Percentiles rank a stretch among this genome's conserved stretches.
These are phyloP conservation scores for Hypoxylon lienhwacheense DNA, from an alignment of 495 filamentous ascomycete genomes.

Conservation along the genomic window DNA sequence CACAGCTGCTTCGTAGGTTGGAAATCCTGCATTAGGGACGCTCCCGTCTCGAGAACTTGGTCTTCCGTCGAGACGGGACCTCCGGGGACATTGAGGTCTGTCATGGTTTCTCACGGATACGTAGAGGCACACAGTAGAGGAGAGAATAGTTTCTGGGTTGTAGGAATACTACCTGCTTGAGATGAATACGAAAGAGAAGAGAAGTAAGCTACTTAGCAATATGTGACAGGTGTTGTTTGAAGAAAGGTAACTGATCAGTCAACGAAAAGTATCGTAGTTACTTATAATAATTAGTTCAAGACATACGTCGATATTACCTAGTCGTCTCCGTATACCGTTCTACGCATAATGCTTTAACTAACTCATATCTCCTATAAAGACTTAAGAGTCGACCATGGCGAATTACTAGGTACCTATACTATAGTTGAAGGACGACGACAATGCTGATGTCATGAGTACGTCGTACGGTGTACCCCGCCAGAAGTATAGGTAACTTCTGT, in stretches of 20 bases:
- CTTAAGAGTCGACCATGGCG: background rate
- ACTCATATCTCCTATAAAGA: slow-evolving; percentile 3
- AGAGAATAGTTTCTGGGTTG: background rate
- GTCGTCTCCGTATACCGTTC: background rate
- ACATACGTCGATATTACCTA: slow-evolving; percentile 16
- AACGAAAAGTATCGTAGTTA: background rate
- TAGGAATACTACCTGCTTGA: too few relatives aligned
- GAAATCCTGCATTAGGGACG: slow-evolving; percentile 55
- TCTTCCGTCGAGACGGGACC: slow-evolving; percentile 28
- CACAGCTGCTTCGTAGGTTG: slow-evolving; percentile 75
- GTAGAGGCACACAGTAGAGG: background rate
- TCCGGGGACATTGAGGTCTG: slow-evolving; percentile 25
- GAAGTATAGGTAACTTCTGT: too few relatives aligned
- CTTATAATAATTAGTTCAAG: background rate
- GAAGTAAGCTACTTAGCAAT: too few relatives aligned
- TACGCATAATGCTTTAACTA: slow-evolving; percentile 1
- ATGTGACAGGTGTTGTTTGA: too few relatives aligned
- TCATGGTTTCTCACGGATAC: background rate
- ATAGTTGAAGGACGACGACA: background rate
- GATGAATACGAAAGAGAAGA: too few relatives aligned
- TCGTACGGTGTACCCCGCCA: slow-evolving; percentile 22
- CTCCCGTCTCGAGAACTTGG: slow-evolving; percentile 36
- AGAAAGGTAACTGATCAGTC: background rate
- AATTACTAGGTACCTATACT: background rate
- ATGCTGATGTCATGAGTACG: slow-evolving; percentile 29